These are phyloP conservation scores for Gyrodon lividus DNA, from an alignment of 768 basidiomycete genomes.

Conservation along the genomic window DNA sequence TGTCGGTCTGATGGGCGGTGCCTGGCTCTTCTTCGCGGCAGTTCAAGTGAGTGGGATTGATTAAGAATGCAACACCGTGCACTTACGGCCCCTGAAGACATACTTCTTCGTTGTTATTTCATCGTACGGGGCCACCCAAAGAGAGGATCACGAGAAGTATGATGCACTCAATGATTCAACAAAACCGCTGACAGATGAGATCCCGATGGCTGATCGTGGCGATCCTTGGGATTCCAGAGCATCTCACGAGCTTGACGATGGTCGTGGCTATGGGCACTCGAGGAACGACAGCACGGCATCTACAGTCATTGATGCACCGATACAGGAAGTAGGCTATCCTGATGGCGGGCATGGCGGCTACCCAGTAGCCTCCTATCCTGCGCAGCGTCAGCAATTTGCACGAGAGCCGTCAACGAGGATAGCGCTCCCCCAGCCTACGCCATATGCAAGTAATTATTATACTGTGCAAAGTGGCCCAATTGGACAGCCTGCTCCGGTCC, in stretches of 20 bases:
- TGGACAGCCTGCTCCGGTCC: constrained; percentile 37
- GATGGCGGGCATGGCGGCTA: constrained; percentile 28
- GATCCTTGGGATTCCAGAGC: constrained; percentile 71
- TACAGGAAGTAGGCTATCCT: constrained; percentile 45
- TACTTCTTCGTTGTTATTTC: constrained; percentile 49
- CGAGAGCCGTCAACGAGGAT: constrained; percentile 19
- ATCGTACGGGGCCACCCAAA: constrained; percentile 72
- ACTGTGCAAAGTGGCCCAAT: constrained; percentile 24
- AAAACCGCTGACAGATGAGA: constrained; percentile 53
- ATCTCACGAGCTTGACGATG: constrained; percentile 41
- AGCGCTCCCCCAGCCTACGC: constrained; percentile 34
- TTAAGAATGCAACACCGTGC: not conserved
- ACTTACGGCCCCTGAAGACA: constrained; percentile 36
- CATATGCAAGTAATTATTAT: constrained; percentile 36
- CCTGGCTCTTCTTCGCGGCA: constrained; percentile 80
- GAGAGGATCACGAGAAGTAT: constrained; percentile 78
- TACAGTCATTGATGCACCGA: constrained; percentile 51
- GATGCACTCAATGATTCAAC: constrained; percentile 65
- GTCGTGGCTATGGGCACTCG: constrained; percentile 45
- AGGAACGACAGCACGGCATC: constrained; percentile 60
- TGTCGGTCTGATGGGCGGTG: constrained; percentile 84
- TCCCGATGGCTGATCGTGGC: constrained; percentile 60
- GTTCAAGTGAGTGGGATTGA: constrained; percentile 56
- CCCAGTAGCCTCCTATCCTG: constrained; percentile 33
- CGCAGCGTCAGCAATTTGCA: constrained; percentile 22